Percentiles rank a stretch among this genome's conserved stretches.
These are phyloP conservation scores for Entomortierella parvispora DNA, from an alignment of 192 early-diverging fungal species.

Conservation along the genomic window DNA sequence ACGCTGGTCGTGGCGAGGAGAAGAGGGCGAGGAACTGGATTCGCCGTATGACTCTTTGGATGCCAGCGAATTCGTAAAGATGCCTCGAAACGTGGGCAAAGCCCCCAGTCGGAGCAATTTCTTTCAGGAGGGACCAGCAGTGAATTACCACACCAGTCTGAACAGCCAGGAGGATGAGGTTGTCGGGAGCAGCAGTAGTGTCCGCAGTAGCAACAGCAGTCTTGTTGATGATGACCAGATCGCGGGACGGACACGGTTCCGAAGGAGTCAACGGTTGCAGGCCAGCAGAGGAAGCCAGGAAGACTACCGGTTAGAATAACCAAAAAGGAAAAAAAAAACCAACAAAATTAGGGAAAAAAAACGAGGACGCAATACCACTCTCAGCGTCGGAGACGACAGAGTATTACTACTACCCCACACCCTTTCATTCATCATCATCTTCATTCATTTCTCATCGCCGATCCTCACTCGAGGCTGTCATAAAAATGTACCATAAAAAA, in stretches of 20 bases:
- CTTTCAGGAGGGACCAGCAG: too few species aligned
- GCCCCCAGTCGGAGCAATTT: too few species aligned
- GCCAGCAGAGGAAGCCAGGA: conserved; percentile 20
- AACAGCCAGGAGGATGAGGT: not conserved
- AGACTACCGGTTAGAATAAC: conserved; percentile 1
- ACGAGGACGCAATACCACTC: not conserved
- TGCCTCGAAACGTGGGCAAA: too few species aligned
- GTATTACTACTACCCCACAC: too few species aligned
- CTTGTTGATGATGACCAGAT: not conserved
- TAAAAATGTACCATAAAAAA: too few species aligned
- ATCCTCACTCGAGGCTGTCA: too few species aligned
- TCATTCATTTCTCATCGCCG: too few species aligned
- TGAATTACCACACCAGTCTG: not conserved
- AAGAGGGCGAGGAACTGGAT: not conserved
- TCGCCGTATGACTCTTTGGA: too few species aligned
- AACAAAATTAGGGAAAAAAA: not conserved
- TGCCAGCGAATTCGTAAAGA: too few species aligned
- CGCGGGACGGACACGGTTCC: conserved; percentile 12
- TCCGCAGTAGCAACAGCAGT: too few species aligned
- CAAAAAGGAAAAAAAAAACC: not conserved
- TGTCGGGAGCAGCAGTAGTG: too few species aligned
- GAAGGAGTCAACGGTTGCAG: conserved; percentile 37
- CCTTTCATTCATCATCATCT: too few species aligned
- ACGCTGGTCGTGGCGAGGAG: not conserved
- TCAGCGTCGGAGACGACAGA: not conserved